Conservation (phyloP, 1,284 basidiomycete species). For the Bondarzewia mesenterica region DNA sequence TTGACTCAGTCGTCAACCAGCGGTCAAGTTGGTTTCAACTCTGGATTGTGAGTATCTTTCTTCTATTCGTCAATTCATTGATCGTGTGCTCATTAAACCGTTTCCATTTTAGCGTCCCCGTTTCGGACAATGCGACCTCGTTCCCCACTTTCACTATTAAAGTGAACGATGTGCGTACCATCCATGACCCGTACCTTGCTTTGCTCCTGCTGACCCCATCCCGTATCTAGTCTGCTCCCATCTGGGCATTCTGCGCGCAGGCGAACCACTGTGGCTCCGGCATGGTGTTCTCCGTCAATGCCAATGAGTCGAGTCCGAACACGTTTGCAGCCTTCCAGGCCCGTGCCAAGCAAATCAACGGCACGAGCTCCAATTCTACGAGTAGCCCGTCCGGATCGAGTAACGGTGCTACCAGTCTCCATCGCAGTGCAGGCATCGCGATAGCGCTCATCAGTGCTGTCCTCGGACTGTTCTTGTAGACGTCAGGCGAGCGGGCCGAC, state of each 20-base stretch:
- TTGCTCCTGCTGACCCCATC: background rate
- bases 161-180: constrained; percentile 42
- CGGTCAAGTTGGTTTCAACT: constrained; percentile 50
- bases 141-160: constrained; percentile 48
- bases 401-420: constrained; percentile 11
- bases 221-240: constrained; percentile 26
- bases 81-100: background rate
- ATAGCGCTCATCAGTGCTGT: constrained; percentile 9
- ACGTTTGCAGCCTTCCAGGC: constrained; percentile 51
- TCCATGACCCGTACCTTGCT: background rate
- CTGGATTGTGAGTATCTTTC: constrained; percentile 40
- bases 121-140: constrained; percentile 32
- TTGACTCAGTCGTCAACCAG: constrained; percentile 38
- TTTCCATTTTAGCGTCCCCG: constrained; percentile 33
- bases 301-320: constrained; percentile 42
- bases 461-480: constrained; percentile 10
- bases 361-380: constrained; percentile 5
- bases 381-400: background rate
- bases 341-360: constrained; percentile 22
- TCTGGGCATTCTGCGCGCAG: constrained; percentile 41
- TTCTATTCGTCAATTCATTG: background rate
- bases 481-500: background rate
- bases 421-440: constrained; percentile 9
- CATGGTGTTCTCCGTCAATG: constrained; percentile 63
- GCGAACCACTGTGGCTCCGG: constrained; percentile 45